Evolutionary conservation across 2,329 filamentous ascomycete species (phyloP).

Genomic region (Colletotrichum tabaci): DNA sequence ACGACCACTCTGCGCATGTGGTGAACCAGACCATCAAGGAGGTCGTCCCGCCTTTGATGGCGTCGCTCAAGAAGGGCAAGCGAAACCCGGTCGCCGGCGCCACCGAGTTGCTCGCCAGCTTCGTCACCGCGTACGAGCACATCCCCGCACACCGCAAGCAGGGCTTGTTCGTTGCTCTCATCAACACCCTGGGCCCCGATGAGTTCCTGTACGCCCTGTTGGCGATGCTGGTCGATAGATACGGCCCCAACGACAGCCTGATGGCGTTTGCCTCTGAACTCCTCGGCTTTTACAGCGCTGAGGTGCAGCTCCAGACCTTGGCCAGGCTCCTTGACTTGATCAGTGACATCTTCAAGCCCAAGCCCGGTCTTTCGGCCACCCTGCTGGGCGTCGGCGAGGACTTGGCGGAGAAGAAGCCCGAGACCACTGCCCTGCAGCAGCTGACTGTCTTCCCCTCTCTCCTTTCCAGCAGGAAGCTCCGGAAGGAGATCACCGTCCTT

Average conservation of each 20-base stretch:
- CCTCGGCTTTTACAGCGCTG: constrained; percentile 79
- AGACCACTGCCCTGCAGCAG: constrained; percentile 64
- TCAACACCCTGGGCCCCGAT: constrained; percentile 85
- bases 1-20: constrained; percentile 97
- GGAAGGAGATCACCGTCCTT: constrained; percentile 68
- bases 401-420: constrained; percentile 55
- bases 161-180: constrained; percentile 86
- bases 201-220: constrained; percentile 92
- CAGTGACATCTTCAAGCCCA: constrained; percentile 81
- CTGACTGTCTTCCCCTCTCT: constrained; percentile 71
- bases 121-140: constrained; percentile 96
- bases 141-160: constrained; percentile 89
- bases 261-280: constrained; percentile 83
- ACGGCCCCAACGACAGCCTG: constrained; percentile 82
- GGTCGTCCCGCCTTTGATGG: constrained; percentile 92
- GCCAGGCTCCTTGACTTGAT: constrained; percentile 83
- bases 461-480: constrained; percentile 71
- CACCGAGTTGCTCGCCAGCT: constrained; percentile 92
- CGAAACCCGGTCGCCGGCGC: constrained; percentile 85
- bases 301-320: constrained; percentile 84
- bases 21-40: constrained; percentile 95
- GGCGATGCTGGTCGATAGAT: constrained; percentile 91
- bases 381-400: constrained; percentile 74
- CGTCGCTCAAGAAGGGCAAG: constrained; percentile 85
- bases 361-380: constrained; percentile 79